Base-by-base conservation (phyloP, 108 stramenopile species). In the Cyclotella cryptica region DNA sequence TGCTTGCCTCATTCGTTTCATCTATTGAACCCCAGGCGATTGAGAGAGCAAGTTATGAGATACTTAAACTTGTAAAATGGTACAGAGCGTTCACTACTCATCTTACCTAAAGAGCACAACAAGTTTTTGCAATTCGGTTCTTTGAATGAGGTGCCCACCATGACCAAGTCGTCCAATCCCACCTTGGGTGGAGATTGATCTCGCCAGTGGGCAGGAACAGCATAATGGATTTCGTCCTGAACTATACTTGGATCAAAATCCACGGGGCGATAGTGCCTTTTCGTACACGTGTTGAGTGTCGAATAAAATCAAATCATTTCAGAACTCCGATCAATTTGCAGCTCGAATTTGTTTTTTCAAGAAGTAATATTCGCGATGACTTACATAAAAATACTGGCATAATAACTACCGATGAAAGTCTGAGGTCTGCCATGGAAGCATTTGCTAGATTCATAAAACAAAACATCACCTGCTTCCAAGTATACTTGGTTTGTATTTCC, bases 391-490 rank as follows among this genome's bases (percentile, higher is more conserved):
- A 90, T 42, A 58, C 71, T 77, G 22, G 79, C 73, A 68, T 90
- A 90, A 66, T 69, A 85, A 18, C 66, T 59, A 0, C 89, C 89
- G 44, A 68, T 30, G 30, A 88, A 82, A 11, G 42, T 61, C 26
- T 67, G 59, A 7, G 89, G 89, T n/a, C 90, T 71, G n/a, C 90
- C 90, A 57, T 91, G 90, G 18, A 85, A 78, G 19, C 74, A 80
- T 76, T 88, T 88, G 69, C 83, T 80, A 35, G 71, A 70, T 82
- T 91, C 90, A 60, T 91, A 91, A 19, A 91, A 82, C 13, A 91
- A 28, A 53, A 91, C 42, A 61, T 91, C 90, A 0, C 90, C 90
- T 24, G 81, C 71, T 46, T 84, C 75, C 42, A 91, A 70, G 30
- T 75, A 80, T 6, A 89, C 80, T 64, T 81, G 71, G 65, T 85